These are phyloP conservation scores for Paraconiothyrium brasiliense DNA, from an alignment of 2,329 filamentous ascomycete genomes.

Conservation along the genomic window DNA sequence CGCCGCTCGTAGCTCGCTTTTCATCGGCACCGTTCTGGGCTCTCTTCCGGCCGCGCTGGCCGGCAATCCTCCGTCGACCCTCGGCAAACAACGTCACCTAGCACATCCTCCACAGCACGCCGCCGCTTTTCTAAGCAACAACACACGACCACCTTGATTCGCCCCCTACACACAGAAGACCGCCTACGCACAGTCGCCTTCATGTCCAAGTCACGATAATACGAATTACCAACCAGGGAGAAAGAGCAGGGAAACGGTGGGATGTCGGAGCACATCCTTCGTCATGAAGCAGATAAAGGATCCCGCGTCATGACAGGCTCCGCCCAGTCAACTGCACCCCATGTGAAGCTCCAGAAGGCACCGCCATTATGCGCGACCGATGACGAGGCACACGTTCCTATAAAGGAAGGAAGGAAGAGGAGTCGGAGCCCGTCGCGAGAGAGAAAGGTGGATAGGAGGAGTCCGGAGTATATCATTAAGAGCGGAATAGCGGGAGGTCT, in stretches of 20 bases:
- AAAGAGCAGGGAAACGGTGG: constrained; percentile 29
- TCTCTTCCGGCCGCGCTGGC: constrained; percentile 14
- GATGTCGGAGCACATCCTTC: constrained; percentile 50
- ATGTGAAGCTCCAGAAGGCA: constrained; percentile 32
- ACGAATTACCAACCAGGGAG: constrained; percentile 23
- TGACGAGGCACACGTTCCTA: constrained; percentile 60
- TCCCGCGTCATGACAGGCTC: constrained; percentile 50
- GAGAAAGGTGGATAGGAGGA: constrained; percentile 72
- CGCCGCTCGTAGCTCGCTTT: constrained; percentile 19
- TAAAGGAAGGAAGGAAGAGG: constrained; percentile 17
- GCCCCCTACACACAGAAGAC: constrained; percentile 1
- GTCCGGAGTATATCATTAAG: constrained; percentile 82
- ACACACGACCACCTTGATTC: constrained; percentile 16
- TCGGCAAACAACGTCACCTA: constrained; percentile 28
- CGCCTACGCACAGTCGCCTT: constrained; percentile 5
- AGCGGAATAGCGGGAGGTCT: constrained; percentile 88
- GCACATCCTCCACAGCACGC: constrained; percentile 13
- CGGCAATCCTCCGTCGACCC: constrained; percentile 18
- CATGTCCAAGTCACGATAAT: constrained; percentile 44
- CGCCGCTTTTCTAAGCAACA: constrained; percentile 17
- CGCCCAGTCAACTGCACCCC: constrained; percentile 34
- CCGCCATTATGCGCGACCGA: constrained; percentile 61
- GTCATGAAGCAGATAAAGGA: constrained; percentile 46
- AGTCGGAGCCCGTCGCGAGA: constrained; percentile 21
- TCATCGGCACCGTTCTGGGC: constrained; percentile 19